phyloP scores from a whole-genome alignment of 208 protist species.

The Acanthamoeba quina region DNA sequence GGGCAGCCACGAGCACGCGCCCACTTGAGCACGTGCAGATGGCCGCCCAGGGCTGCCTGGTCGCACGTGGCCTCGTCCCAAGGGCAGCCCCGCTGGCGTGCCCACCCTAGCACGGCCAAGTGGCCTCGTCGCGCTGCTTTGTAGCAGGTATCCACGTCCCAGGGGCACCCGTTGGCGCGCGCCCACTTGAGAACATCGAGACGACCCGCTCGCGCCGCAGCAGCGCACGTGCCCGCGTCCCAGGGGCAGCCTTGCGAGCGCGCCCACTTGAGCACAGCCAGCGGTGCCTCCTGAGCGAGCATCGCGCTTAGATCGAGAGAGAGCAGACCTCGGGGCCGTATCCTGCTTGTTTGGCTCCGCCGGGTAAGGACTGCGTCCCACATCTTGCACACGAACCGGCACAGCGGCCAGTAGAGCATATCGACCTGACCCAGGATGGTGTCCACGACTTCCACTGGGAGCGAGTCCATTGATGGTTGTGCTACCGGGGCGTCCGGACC shows the following conservation, averaged over 20 bases:
- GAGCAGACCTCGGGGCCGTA: neutral
- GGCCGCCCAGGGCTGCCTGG: conserved; percentile 26
- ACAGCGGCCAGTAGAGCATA: neutral
- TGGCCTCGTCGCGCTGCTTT: conserved; percentile 35
- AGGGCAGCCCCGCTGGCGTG: neutral
- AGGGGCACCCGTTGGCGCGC: neutral
- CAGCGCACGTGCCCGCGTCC: neutral
- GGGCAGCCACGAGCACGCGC: neutral
- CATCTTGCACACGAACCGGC: neutral
- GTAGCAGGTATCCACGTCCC: neutral
- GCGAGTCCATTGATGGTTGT: neutral
- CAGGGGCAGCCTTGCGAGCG: conserved; percentile 12
- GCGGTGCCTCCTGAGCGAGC: neutral
- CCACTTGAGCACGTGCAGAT: conserved; percentile 54
- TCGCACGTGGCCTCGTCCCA: conserved; percentile 18
- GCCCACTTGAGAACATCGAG: conserved; percentile 38
- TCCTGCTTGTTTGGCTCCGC: no score
- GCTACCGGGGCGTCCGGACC: no score
- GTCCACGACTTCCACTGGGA: conserved; percentile 2
- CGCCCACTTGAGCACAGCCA: conserved; percentile 13
- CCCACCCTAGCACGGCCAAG: conserved; percentile 12
- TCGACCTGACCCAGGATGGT: conserved; percentile 1
- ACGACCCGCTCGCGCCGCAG: conserved; percentile 12
- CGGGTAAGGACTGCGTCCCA: neutral
- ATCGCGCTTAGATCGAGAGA: neutral